Evolutionary conservation across 31 red algal genomes (phyloP), one percentile per base, ranked within the genome.

Genomic region (Asparagopsis taxiformis): DNA sequence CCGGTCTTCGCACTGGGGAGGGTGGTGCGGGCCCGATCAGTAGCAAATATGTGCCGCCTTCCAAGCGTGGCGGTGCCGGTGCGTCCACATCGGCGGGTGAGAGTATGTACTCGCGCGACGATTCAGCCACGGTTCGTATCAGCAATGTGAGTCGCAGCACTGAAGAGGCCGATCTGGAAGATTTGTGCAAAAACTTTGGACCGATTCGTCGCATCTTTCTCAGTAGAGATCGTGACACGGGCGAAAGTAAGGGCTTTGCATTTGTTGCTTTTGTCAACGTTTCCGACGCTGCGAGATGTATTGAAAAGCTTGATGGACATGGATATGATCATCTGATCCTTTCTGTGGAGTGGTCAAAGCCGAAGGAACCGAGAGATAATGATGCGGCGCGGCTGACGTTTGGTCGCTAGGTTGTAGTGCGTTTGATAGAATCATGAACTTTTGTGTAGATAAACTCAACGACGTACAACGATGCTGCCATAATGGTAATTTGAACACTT

Each of bases 301-400:
- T 98, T 60, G 76, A 84, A 32, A 93, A 77, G 75, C 74, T 98
- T 34, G 74, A 98, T 60, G 94, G 94, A 21, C 88, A 74, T 66
- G 90, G 90, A 25, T 98, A 98, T 51, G 94, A 93, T 64, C 94
- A 98, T 62, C 62, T 98, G n/a, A 98, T 98, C 73, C 72, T 98
- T 24, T 82, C 72, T 10, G 90, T 93, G 50, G 94, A 98, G 55
- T 98, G 94, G 94, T 88, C 89, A 21, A 83, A 91, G 48, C 94
- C 94, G 31, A 92, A 75, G 53, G 91, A 95, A 77, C 84, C 74
- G 20, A 68, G 72, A 37, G 76, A 89, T 61, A 52, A 52, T 24
- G 81, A 86, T 23, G 68, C 21, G 21, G 3, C 46, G 0, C 48
- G 68, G 25, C 46, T 26, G 19, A 56, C 68, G 48, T 72, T 72